Base-by-base conservation (phyloP, 768 basidiomycete genomes). In the Suillus hirtellus region DNA sequence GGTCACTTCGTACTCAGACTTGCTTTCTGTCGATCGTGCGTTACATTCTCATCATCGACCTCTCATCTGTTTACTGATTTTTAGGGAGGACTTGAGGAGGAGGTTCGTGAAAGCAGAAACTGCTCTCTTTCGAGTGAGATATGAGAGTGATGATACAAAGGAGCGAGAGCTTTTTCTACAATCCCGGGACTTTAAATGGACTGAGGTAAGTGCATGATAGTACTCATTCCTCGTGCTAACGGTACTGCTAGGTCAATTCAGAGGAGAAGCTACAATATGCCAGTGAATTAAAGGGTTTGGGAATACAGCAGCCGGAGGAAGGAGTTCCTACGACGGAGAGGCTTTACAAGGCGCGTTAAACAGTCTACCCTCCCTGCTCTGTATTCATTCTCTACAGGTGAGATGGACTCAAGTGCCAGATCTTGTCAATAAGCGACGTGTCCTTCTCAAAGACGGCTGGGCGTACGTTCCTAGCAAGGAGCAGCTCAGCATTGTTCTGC, bases 11-110 rank as follows among this genome's bases (percentile, higher is more conserved):
- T 99, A 12, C 79, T 99, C 65, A 80, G 97, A 58, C 81, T 99
- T 46, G 96, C 97, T 7, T 99, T 99, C 76, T 97, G 96, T 77
- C 87, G 94, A 62, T 94, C 95, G 96, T 99, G 77, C 73, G 95
- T 87, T 37, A 40, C 31, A 34, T 42, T 40, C 50, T 37, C 21
- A 60, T 40, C 14, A 14, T 59, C 17, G 6, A 24, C 15, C 21
- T 34, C 44, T 14, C 52, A 8, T 8, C 49, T 46, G 31, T 34
- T 27, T 31, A 40, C 43, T 35, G 47, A 15, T 31, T 24, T 67
- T 31, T 65, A 98, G 96, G 42, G 96, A 97, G 69, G 96, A 99
- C 55, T 81, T 99, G 43, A 81, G 96, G 62, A 80, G 86, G 47
- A 84, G 96, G 56, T 99, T 96, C 72, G 81, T 97, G 63, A 93